Evolutionary conservation across 176 grass and related monocot genomes (phyloP), one percentile per base, ranked within the genome.

Genomic region (Phragmites australis): DNA sequence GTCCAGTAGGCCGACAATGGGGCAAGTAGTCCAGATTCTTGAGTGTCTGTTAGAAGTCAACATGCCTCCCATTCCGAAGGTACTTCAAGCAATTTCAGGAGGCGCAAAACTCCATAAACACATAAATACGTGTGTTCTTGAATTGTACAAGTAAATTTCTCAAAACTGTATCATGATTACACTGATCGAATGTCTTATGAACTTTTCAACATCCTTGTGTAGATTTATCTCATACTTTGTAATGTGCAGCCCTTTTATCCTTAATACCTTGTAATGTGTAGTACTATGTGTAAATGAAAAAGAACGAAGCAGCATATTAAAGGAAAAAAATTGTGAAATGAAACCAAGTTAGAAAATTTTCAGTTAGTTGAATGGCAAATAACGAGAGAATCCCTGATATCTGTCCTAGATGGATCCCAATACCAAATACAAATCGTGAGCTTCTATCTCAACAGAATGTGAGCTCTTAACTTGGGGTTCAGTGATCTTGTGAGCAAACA

Each of bases 201-300:
- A 58, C 23, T 11, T 25, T 25, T 57, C n/a, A 12, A 0, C n/a
- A 57, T 57, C 8, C 7, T 12, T 2, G n/a, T 58, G n/a, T n/a
- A n/a, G 5, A 10, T 2, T 58, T 13, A 10, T 57, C 19, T 53
- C 0, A 13, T 9, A 57, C 22, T 26, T 57, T 23, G 22, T 57
- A 14, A 77, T 83, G 15, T 90, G 88, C 22, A 44, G 55, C 13
- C 1, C 13, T 9, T 43, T 43, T n/a, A n/a, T n/a, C n/a, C n/a
- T n/a, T n/a, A n/a, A n/a, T n/a, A n/a, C n/a, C n/a, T n/a, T n/a
- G n/a, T n/a, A n/a, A n/a, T n/a, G n/a, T n/a, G n/a, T n/a, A n/a
- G n/a, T n/a, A n/a, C n/a, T n/a, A n/a, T n/a, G n/a, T n/a, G n/a
- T n/a, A n/a, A n/a, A n/a, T n/a, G n/a, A n/a, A n/a, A n/a, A n/a